Evolutionary conservation across 352 stramenopile genomes (phyloP).

Genomic region (Phytophthora hibernalis): DNA sequence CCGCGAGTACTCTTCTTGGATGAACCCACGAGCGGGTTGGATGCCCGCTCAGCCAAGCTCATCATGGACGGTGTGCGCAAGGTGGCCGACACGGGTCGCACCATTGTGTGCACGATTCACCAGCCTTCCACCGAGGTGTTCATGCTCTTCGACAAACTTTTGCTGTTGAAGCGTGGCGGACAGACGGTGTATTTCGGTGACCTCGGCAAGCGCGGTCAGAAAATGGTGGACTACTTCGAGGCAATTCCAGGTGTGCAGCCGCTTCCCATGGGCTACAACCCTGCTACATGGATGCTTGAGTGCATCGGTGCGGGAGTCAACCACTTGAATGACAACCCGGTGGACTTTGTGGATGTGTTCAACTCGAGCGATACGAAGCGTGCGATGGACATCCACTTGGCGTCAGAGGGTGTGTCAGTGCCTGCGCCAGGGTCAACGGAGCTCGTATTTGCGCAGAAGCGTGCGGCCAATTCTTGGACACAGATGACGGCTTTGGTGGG

Average conservation of each 20-base stretch:
- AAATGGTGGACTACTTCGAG: conserved; percentile 69
- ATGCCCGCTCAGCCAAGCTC: conserved; percentile 61
- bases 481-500: conserved; percentile 45
- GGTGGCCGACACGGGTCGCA: conserved; percentile 66
- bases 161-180: conserved; percentile 88
- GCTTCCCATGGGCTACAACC: conserved; percentile 76
- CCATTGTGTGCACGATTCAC: conserved; percentile 92
- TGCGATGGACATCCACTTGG: conserved; percentile 31
- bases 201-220: conserved; percentile 57
- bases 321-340: conserved; percentile 17
- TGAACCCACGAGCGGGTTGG: conserved; percentile 63
- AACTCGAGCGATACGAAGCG: conserved; percentile 34
- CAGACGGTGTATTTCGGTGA: conserved; percentile 85
- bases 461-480: conserved; percentile 33
- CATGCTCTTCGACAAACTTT: conserved; percentile 80
- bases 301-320: conserved; percentile 71
- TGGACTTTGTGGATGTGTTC: conserved; percentile 38
- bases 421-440: conserved; percentile 17
- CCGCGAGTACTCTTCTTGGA: conserved; percentile 81
- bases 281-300: conserved; percentile 91
- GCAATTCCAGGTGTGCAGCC: conserved; percentile 61
- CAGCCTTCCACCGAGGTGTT: conserved; percentile 89
- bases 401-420: conserved; percentile 34
- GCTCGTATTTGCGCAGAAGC: conserved; percentile 45
- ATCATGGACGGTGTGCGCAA: conserved; percentile 79